phyloP scores from a whole-genome alignment of 352 stramenopile species.

The Phytopythium boreale region DNA sequence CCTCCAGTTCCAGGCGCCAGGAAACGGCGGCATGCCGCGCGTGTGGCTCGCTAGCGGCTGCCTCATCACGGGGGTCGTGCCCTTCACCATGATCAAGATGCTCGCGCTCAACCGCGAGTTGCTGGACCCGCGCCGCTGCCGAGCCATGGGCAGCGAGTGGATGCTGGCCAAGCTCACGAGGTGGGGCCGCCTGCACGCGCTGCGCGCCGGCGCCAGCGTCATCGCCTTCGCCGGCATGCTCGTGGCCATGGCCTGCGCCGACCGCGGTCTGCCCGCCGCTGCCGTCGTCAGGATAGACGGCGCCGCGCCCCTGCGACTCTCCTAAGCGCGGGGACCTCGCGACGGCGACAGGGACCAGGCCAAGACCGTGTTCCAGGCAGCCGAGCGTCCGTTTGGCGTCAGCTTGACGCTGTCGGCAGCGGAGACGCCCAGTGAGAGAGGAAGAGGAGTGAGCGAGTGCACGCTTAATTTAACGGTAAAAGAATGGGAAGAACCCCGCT shows the following conservation, averaged over 20 bases:
- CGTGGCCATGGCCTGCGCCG: constrained; percentile 46
- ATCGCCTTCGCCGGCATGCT: constrained; percentile 61
- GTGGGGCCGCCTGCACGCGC: constrained; percentile 55
- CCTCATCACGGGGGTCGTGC: constrained; percentile 53
- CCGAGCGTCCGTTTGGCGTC: no score
- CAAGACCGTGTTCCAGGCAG: no score
- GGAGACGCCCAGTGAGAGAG: not conserved
- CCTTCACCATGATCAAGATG: constrained; percentile 70
- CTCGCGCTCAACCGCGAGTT: constrained; percentile 60
- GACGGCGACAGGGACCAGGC: not conserved
- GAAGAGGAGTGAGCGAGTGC: not conserved
- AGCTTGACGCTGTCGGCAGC: not conserved
- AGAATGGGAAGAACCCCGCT: not conserved
- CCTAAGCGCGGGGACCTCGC: not conserved
- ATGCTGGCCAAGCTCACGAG: constrained; percentile 48
- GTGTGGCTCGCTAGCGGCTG: constrained; percentile 59
- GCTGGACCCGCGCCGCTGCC: constrained; percentile 41
- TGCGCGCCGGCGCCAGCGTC: constrained; percentile 49
- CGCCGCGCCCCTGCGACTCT: not conserved
- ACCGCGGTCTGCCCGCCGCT: constrained; percentile 10
- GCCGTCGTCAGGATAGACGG: not conserved
- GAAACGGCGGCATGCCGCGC: constrained; percentile 26
- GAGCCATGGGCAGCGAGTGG: constrained; percentile 35
- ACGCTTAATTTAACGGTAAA: constrained; percentile 1
- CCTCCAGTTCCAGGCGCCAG: constrained; percentile 27